phyloP scores from a whole-genome alignment of 2,329 filamentous ascomycete genomes.

The Graphiopsis chlorocephala region DNA sequence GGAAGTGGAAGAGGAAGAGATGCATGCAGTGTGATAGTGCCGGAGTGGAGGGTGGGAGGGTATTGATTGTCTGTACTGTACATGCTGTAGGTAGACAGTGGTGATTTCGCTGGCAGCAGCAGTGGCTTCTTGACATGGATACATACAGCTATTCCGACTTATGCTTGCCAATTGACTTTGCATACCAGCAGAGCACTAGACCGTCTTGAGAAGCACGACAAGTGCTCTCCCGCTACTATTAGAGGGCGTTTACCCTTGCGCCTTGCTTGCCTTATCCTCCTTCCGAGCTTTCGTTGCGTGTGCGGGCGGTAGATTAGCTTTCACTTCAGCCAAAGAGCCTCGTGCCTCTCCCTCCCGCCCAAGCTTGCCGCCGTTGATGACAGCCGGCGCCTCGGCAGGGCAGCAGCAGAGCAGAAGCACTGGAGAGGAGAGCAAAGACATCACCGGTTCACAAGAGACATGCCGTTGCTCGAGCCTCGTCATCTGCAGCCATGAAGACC shows the following conservation, averaged over 20 bases:
- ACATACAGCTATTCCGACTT: not conserved
- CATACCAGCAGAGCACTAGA: not conserved
- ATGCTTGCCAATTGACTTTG: not conserved
- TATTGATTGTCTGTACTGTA: not conserved
- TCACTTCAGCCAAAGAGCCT: slow-evolving; percentile 5
- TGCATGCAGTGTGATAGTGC: slow-evolving; percentile 5
- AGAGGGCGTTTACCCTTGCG: not conserved
- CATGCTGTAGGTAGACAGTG: not conserved
- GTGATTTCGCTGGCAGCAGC: not conserved
- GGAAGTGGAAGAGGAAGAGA: slow-evolving; percentile 11
- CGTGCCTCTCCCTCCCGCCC: slow-evolving; percentile 1
- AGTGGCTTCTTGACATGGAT: not conserved
- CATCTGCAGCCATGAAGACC: slow-evolving; percentile 14
- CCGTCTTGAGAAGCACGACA: not conserved
- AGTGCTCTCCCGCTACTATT: not conserved
- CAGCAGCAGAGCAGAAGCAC: not conserved
- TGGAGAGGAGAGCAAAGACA: not conserved
- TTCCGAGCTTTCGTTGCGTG: not conserved
- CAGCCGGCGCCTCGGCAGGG: slow-evolving; percentile 7
- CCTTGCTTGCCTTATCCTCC: not conserved
- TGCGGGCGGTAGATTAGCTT: not conserved
- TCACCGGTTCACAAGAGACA: slow-evolving; percentile 6
- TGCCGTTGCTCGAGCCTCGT: slow-evolving; percentile 10
- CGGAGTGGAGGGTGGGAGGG: not conserved
- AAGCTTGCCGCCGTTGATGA: slow-evolving; percentile 7